Base-by-base conservation (phyloP, 1,139 yeast species). In the Yamadazyma jaroonii region DNA sequence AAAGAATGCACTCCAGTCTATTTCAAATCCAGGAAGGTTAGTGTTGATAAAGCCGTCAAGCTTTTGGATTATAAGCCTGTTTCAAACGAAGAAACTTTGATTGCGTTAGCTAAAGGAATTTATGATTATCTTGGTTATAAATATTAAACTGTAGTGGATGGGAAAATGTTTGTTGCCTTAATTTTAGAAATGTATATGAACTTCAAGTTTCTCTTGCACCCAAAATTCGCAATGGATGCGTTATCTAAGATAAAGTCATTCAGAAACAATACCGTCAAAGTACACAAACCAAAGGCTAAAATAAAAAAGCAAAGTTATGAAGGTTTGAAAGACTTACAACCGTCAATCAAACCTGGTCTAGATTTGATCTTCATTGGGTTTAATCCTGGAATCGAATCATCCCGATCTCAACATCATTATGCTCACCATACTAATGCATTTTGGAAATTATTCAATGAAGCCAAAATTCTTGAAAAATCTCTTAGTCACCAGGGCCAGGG, bases 371-470 rank as follows among this genome's bases (percentile, higher is more conserved):
- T 84, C 48, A 70, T 84, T 2, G 95, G 95, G 0, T 83, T 72
- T 62, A 84, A 84, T 48, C 95, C 95, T 0, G 88, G 92, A 2
- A 59, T 79, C 3, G 72, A 72, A 50, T 81, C 92, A 0, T 78
- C 88, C 0, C 50, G 62, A 21, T 60, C 65, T 9, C 89, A 85
- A 33, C 92, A 84, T 52, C 81, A 83, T 52, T 84, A 81, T 53
- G 94, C 94, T 0, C 92, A 84, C 50, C 77, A 64, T 25, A 71
- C 87, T 6, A 84, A 84, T 50, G 57, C 72, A 33, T 84, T 85
- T 53, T 84, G 92, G 92, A 79, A 74, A 45, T 59, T 83, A 25
- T 60, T 85, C 45, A 76, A 75, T 52, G 73, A 76, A 40, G 70
- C 83, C 9, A 64, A 72, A 8, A 23, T 34, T 9, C 35, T 38